These are phyloP conservation scores for Fusarium siculi DNA, from an alignment of 2,329 filamentous ascomycete genomes.

Conservation along the genomic window DNA sequence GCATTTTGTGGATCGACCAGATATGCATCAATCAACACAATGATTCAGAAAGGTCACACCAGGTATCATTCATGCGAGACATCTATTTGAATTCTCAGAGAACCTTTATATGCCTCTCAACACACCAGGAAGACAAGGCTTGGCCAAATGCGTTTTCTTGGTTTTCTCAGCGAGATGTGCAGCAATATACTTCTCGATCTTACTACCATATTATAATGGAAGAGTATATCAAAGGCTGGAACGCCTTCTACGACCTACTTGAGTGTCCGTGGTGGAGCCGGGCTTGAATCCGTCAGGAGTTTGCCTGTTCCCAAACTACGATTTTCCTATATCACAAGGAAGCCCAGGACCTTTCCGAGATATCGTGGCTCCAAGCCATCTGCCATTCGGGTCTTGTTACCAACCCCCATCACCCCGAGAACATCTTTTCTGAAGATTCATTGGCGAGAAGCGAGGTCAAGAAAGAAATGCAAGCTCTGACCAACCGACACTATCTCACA, in stretches of 20 bases:
- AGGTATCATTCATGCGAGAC: not conserved
- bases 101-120: not conserved
- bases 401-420: not conserved
- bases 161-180: not conserved
- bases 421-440: not conserved
- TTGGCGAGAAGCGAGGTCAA: not conserved
- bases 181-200: not conserved
- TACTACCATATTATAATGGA: not conserved
- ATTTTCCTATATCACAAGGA: not conserved
- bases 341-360: not conserved
- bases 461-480: not conserved
- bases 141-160: not conserved
- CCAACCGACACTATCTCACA: not conserved
- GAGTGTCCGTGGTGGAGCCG: not conserved
- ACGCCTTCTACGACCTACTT: not conserved
- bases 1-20: not conserved
- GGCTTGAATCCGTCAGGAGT: not conserved
- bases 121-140: accelerated
- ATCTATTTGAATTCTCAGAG: not conserved
- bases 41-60: not conserved
- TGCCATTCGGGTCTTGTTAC: not conserved
- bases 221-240: not conserved
- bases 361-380: not conserved
- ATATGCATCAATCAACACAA: not conserved
- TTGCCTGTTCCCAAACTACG: not conserved